A percentile compares a stretch with the other conserved stretches of the same genome.
phyloP scores from a whole-genome alignment of 371 early-diverging fungal genomes.

The Lichtheimia ornata region DNA sequence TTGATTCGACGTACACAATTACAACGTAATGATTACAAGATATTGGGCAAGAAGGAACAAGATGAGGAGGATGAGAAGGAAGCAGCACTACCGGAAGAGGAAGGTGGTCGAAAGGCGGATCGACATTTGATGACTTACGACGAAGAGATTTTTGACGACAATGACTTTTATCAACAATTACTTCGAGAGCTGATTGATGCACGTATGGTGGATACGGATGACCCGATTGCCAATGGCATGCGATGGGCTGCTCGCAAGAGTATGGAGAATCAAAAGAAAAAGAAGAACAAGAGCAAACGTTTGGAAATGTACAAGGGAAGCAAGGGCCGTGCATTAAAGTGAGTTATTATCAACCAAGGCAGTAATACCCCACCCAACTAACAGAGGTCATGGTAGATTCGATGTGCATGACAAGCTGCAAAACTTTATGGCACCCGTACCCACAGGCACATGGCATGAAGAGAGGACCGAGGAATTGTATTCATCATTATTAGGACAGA shows the following conservation, averaged over 20 bases:
- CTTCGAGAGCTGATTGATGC: constrained; percentile 92
- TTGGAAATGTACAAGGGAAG: constrained; percentile 84
- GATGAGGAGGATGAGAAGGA: not conserved
- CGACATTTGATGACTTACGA: constrained; percentile 76
- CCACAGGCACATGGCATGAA: constrained; percentile 88
- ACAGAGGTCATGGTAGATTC: constrained; percentile 50
- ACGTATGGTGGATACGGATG: constrained; percentile 87
- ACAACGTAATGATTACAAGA: constrained; percentile 69
- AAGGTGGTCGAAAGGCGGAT: constrained; percentile 44
- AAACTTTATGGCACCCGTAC: constrained; percentile 94
- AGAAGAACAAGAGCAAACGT: constrained; percentile 27
- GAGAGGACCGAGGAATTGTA: constrained; percentile 90
- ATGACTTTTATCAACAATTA: constrained; percentile 92
- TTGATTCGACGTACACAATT: constrained; percentile 86
- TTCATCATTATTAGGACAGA: constrained; percentile 78
- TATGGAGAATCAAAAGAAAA: constrained; percentile 72
- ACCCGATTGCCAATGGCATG: constrained; percentile 74
- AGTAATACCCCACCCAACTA: no score
- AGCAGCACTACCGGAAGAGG: constrained; percentile 14
- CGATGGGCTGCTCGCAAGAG: constrained; percentile 82
- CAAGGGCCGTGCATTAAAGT: constrained; percentile 89
- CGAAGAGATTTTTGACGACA: constrained; percentile 91
- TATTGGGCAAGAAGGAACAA: constrained; percentile 48
- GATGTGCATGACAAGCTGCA: constrained; percentile 93
- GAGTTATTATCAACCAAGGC: not conserved